These are phyloP conservation scores for Neofusicoccum kwambonambiense DNA, from an alignment of 2,329 filamentous ascomycete species.

Conservation along the genomic window DNA sequence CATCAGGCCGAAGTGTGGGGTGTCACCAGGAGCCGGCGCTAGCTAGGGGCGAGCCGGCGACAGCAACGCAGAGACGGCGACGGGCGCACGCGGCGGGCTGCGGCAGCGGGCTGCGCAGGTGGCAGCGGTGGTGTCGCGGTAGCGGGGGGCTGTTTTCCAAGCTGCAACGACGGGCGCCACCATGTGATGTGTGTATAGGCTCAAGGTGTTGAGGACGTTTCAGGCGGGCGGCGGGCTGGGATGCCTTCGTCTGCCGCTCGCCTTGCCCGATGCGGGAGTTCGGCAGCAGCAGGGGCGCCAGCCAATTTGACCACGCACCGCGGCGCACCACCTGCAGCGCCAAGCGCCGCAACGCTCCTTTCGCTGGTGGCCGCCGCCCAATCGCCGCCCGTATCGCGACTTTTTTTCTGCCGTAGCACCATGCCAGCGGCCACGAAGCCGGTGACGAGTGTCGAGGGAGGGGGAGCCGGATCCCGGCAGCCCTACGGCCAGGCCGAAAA, in stretches of 20 bases:
- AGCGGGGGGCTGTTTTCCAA: neutral
- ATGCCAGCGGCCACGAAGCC: neutral
- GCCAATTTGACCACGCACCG: neutral
- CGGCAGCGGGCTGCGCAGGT: no score
- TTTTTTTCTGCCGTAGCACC: neutral
- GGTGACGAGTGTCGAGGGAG: neutral
- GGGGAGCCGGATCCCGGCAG: conserved; percentile 3
- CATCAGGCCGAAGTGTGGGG: conserved; percentile 10
- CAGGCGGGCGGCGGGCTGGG: neutral
- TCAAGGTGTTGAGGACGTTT: neutral
- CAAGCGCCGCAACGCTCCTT: conserved; percentile 4
- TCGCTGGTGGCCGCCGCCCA: neutral
- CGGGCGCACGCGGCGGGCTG: no score
- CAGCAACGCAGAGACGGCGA: neutral
- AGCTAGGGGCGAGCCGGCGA: neutral
- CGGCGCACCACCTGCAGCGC: conserved; percentile 3
- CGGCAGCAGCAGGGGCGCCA: neutral
- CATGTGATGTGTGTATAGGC: neutral
- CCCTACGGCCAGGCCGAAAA: neutral
- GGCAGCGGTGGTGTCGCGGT: no score
- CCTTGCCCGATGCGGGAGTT: neutral
- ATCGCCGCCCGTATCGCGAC: neutral
- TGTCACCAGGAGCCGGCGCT: neutral
- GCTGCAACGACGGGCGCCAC: neutral
- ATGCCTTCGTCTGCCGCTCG: no score